Evolutionary conservation across 257 asterid genomes (phyloP), one percentile per base, ranked within the genome.

Genomic region (Prunella vulgaris): DNA sequence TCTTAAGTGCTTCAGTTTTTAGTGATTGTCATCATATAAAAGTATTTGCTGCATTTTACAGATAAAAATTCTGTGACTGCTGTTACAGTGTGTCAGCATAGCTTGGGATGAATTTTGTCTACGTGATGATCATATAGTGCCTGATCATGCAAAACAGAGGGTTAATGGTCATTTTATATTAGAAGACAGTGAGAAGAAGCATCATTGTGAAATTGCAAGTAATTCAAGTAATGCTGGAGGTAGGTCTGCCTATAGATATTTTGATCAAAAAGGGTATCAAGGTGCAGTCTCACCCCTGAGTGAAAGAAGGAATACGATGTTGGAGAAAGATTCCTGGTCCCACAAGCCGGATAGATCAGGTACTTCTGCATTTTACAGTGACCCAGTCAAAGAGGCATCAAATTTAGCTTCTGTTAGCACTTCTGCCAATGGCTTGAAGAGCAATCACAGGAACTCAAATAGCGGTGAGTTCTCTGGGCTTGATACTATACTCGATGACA

Each of bases 51-150:
- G 84, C 80, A 83, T 81, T 80, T 72, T 51, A 69, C 74, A 65
- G 83, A 90, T 86, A 46, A 83, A 84, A 73, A 71, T 79, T 77
- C 74, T 81, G 74, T 81, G 69, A 74, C 78, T 82, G 84, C 64
- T 88, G 78, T 74, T 78, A 69, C 92, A 86, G 97, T 76, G 84
- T 65, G 92, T 78, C 80, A 92, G 86, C 68, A 64, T 77, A 20
- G 81, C 61, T 68, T 85, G 97, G 96, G 90, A 84, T 80, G 95
- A 85, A 62, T 75, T 82, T 75, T 80, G 79, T 74, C 81, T 22
- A 66, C 69, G 80, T 60, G 96, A 80, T 75, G 97, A 88, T 70
- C 93, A 83, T 84, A 82, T 79, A 75, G 95, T 84, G 54, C 95
- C 96, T 38, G 82, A 77, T 81, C 82, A 81, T 48, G 60, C 78